Base-by-base conservation (phyloP, 805 yeast genomes). In the Pichia ethanolica region DNA sequence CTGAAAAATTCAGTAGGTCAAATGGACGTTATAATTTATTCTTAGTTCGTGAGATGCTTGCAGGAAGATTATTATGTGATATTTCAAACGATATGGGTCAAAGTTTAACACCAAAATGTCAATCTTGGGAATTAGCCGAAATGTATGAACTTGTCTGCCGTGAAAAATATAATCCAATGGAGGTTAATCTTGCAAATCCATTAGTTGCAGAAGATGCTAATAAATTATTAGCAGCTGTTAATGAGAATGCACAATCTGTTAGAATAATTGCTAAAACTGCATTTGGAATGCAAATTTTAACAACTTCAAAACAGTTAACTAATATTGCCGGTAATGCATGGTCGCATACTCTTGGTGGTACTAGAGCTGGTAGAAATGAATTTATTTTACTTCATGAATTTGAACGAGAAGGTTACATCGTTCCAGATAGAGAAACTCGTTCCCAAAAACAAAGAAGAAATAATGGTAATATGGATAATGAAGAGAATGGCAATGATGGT, bases 301-400 rank as follows among this genome's bases (percentile, higher is more conserved):
- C 97, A 2, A 72, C 93, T 47, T 86, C 98, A 0, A 88, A 88
- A 58, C 96, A 90, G 61, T 73, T 93, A 60, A 93, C 99, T 1
- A 86, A 84, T 56, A 73, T 93, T 53, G 97, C 98, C 1, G 99
- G 99, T 59, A 93, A 93, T 65, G 91, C 97, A 0, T 93, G 99
- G 99, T 78, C 95, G 1, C 89, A 88, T 54, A 93, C 99, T 0
- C 72, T 93, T 45, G 83, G 89, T 46, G 99, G 99, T 67, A 89
- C 97, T 0, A 78, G 99, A 59, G 95, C 96, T 9, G 97, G 96
- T 59, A 79, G 99, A 70, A 91, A 91, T 68, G 98, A 93, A 66
- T 93, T 71, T 63, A 87, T 93, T 75, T 72, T 93, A 66, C 70
- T 93, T 48, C 99, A 93, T 65, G 98, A 93, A 68, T 93, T 93